Percentiles rank a stretch among this genome's conserved stretches.
Evolutionary conservation across 805 yeast genomes (phyloP).

Genomic region (Blastobotrys peoriensis): DNA sequence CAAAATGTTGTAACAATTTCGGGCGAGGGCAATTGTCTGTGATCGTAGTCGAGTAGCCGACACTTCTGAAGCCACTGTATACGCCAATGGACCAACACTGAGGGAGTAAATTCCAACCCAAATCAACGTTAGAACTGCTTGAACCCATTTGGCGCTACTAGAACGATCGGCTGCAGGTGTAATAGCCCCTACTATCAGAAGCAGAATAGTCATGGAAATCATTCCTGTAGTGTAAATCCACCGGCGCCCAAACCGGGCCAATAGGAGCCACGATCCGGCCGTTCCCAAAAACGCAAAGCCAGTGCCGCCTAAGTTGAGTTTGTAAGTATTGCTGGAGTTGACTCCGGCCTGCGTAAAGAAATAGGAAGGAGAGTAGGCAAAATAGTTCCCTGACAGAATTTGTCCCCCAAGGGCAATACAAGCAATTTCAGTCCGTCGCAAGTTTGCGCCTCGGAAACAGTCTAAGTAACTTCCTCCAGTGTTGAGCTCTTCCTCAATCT

Average conservation of each 20-base stretch:
- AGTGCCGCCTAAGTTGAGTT: constrained; percentile 41
- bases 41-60: constrained; percentile 37
- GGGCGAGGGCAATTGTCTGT: constrained; percentile 37
- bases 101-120: constrained; percentile 41
- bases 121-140: constrained; percentile 40
- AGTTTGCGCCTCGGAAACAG: constrained; percentile 42
- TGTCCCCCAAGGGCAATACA: constrained; percentile 5
- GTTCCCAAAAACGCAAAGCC: constrained; percentile 42
- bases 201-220: constrained; percentile 29
- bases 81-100: constrained; percentile 40
- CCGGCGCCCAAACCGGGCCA: constrained; percentile 22
- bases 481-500: constrained; percentile 27
- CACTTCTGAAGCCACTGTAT: constrained; percentile 37
- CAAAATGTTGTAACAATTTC: constrained; percentile 26
- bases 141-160: constrained; percentile 23
- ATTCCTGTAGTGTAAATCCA: constrained; percentile 31
- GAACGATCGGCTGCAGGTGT: constrained; percentile 29
- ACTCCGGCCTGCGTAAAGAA: constrained; percentile 42
- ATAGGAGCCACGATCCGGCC: constrained; percentile 16
- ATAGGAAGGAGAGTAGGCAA: constrained; percentile 34
- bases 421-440: constrained; percentile 44
- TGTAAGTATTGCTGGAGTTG: constrained; percentile 31
- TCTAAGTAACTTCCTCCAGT: constrained; percentile 29
- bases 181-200: constrained; percentile 38
- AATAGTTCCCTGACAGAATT: constrained; percentile 6